A percentile compares a stretch with the other conserved stretches of the same genome.
These are phyloP conservation scores for Pseudoscleropodium purum DNA, from an alignment of 225 moss, liverwort and hornwort species.

Conservation along the genomic window DNA sequence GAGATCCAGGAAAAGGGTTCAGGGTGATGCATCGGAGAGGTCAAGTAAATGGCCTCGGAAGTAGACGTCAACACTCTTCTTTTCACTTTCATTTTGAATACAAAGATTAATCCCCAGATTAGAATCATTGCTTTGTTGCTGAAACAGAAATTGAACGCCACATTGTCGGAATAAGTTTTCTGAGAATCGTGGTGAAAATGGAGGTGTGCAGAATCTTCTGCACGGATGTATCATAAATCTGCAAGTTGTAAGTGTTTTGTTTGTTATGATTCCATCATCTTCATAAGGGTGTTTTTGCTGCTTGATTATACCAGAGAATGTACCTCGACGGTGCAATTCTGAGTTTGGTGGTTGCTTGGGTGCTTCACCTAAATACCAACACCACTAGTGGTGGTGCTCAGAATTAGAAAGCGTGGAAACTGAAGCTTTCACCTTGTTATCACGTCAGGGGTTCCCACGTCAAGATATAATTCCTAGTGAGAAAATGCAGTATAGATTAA, in stretches of 20 bases:
- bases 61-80: background rate
- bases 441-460: too few relatives aligned
- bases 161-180: background rate
- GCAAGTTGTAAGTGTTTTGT: background rate
- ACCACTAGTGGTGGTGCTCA: background rate
- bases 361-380: too few relatives aligned
- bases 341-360: background rate
- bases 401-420: background rate
- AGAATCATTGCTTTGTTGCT: background rate
- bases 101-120: background rate
- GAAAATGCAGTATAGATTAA: too few relatives aligned
- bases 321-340: background rate
- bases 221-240: background rate
- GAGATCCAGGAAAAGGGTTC: constrained; percentile 2
- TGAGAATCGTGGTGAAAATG: background rate
- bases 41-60: constrained; percentile 3
- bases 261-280: background rate
- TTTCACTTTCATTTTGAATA: background rate
- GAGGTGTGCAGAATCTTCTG: background rate
- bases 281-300: background rate
- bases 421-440: background rate
- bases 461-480: too few relatives aligned
- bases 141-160: background rate
- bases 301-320: background rate
- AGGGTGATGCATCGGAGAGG: constrained; percentile 7